phyloP scores from a whole-genome alignment of 305 asterid genomes.

The Caryopteris hybrid region DNA sequence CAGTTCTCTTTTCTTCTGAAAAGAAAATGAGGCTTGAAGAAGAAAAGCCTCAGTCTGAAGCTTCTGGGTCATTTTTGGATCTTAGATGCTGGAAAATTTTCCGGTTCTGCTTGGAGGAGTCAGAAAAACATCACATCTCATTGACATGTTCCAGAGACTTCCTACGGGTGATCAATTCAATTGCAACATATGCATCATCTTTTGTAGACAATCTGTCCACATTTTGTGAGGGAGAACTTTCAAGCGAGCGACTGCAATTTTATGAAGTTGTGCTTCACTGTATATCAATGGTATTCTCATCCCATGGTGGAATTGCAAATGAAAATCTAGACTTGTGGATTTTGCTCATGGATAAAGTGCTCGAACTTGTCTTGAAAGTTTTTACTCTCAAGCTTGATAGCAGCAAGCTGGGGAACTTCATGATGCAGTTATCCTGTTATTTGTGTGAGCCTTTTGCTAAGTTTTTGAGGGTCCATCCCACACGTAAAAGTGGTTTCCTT shows the following conservation, averaged over 20 bases:
- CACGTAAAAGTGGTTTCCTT: slow-evolving; percentile 63
- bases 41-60: slow-evolving; percentile 27
- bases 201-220: slow-evolving; percentile 19
- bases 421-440: slow-evolving; percentile 44
- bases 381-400: slow-evolving; percentile 39
- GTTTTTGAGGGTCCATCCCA: slow-evolving; percentile 76
- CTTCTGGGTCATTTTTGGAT: slow-evolving; percentile 51
- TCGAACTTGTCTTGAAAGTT: slow-evolving; percentile 46
- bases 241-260: slow-evolving; percentile 37
- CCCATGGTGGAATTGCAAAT: slow-evolving; percentile 70
- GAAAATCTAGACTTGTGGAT: slow-evolving; percentile 76
- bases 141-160: slow-evolving; percentile 61
- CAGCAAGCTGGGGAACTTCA: slow-evolving; percentile 39
- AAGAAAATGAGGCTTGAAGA: slow-evolving; percentile 44
- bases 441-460: slow-evolving; percentile 73
- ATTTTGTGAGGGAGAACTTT: slow-evolving; percentile 21
- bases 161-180: slow-evolving; percentile 53
- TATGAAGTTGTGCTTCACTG: slow-evolving; percentile 54
- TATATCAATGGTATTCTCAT: slow-evolving; percentile 54
- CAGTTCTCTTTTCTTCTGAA: slow-evolving; percentile 54
- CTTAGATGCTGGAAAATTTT: slow-evolving; percentile 70
- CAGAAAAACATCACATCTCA: slow-evolving; percentile 37
- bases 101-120: slow-evolving; percentile 77
- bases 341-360: slow-evolving; percentile 39
- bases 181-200: slow-evolving; percentile 42